Percentiles rank a stretch among this genome's conserved stretches.
Conservation (phyloP, 345 rosid genomes). For the Eucalyptus albens region DNA sequence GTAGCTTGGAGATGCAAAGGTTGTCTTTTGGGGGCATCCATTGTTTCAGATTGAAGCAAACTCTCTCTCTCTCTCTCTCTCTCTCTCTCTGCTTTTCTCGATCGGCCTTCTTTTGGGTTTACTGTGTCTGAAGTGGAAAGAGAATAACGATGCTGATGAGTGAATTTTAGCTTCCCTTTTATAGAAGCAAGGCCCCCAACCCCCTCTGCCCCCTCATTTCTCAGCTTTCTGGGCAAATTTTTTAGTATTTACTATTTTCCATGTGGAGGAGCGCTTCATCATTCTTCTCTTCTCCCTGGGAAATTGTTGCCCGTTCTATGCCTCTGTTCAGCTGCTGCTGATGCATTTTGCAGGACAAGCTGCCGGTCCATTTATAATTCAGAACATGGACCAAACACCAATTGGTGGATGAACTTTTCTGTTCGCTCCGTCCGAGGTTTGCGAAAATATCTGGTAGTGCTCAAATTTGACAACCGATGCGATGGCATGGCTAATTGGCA, state of each 20-base stretch:
- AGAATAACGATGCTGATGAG: background rate
- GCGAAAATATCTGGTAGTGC: background rate
- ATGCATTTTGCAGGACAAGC: background rate
- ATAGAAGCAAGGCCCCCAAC: constrained; percentile 16
- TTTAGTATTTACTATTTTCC: background rate
- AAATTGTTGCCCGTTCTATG: background rate
- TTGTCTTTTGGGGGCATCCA: constrained; percentile 50
- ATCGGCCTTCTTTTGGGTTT: background rate
- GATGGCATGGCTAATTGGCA: background rate
- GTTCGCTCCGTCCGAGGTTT: background rate
- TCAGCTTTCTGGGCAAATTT: background rate
- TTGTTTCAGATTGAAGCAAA: constrained; percentile 82
- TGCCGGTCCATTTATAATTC: background rate
- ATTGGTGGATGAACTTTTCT: background rate
- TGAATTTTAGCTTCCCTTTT: constrained; percentile 40
- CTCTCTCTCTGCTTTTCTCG: background rate
- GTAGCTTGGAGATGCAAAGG: constrained; percentile 50
- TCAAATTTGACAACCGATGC: background rate
- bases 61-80: background rate
- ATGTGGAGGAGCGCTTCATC: background rate
- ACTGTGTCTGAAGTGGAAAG: constrained; percentile 21
- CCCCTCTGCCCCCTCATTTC: background rate
- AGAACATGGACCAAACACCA: background rate
- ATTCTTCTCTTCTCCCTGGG: background rate
- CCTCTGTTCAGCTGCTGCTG: background rate